Evolutionary conservation across 108 stramenopile species (phyloP).

Genomic region (Cafeteria roenbergensis): DNA sequence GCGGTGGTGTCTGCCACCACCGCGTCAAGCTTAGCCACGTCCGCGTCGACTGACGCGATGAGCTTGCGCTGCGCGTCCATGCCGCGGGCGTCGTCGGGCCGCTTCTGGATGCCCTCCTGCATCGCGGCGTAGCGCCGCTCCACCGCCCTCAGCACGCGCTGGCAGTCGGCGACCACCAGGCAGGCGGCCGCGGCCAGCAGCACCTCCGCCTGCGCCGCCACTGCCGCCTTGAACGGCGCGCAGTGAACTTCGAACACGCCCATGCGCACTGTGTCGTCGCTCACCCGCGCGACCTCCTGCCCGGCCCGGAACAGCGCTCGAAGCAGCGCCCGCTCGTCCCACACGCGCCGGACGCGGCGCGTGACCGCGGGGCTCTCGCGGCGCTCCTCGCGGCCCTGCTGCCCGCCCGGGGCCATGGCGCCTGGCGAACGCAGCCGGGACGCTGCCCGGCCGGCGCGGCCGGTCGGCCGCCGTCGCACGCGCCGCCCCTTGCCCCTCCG

Average conservation of each 20-base stretch:
- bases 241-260: neutral
- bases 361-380: no score
- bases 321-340: neutral
- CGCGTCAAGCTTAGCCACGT: neutral
- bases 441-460: no score
- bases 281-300: slow-evolving; percentile 1
- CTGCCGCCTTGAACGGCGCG: neutral
- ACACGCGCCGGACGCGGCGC: no score
- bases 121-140: neutral
- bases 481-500: no score
- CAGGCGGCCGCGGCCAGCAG: neutral
- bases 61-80: neutral
- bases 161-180: neutral
- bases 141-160: neutral
- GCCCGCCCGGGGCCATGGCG: no score
- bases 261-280: neutral
- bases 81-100: neutral
- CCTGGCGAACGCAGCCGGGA: no score
- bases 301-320: neutral
- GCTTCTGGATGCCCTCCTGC: neutral
- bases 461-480: no score
- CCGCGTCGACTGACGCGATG: neutral
- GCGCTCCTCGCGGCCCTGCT: no score
- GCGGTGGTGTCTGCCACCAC: neutral
- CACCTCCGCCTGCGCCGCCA: neutral